phyloP scores from a whole-genome alignment of 2,329 filamentous ascomycete genomes.

The Aureobasidium sp. region DNA sequence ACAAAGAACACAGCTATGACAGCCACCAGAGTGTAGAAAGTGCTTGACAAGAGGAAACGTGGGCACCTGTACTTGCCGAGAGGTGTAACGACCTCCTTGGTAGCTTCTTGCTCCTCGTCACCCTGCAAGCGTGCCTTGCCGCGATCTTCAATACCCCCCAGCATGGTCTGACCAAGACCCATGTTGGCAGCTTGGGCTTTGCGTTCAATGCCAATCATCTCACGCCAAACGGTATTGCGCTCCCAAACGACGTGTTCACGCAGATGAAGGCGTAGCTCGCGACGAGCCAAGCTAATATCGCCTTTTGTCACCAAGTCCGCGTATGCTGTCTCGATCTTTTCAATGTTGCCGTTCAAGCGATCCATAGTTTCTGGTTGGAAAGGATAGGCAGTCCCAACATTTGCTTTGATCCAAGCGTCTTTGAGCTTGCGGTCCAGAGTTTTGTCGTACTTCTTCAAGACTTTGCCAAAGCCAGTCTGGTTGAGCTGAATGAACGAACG shows the following conservation, averaged over 20 bases:
- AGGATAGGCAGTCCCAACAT: slow-evolving; percentile 72
- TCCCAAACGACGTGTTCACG: slow-evolving; percentile 98
- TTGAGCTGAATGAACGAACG: slow-evolving; percentile 96
- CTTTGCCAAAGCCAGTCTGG: slow-evolving; percentile 92
- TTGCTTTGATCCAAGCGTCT: slow-evolving; percentile 63
- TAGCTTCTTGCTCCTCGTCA: slow-evolving; percentile 60
- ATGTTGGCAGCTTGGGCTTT: slow-evolving; percentile 91
- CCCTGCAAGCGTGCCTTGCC: slow-evolving; percentile 70
- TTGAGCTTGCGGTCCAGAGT: slow-evolving; percentile 79
- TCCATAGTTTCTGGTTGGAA: slow-evolving; percentile 69
- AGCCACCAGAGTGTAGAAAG: slow-evolving; percentile 67
- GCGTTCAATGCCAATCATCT: slow-evolving; percentile 96
- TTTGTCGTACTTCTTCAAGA: slow-evolving; percentile 98
- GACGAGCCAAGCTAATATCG: slow-evolving; percentile 67
- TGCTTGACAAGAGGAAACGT: slow-evolving; percentile 74
- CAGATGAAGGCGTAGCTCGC: slow-evolving; percentile 82
- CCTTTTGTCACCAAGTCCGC: slow-evolving; percentile 75
- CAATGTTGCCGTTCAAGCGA: slow-evolving; percentile 63
- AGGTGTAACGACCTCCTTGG: slow-evolving; percentile 69
- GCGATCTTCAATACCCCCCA: slow-evolving; percentile 66
- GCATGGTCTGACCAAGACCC: slow-evolving; percentile 67
- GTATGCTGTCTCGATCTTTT: slow-evolving; percentile 70
- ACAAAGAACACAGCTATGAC: slow-evolving; percentile 67
- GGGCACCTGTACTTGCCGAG: slow-evolving; percentile 71
- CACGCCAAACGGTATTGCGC: slow-evolving; percentile 95